phyloP scores from a whole-genome alignment of 169 alveolate genomes.

The Babesia ovata region DNA sequence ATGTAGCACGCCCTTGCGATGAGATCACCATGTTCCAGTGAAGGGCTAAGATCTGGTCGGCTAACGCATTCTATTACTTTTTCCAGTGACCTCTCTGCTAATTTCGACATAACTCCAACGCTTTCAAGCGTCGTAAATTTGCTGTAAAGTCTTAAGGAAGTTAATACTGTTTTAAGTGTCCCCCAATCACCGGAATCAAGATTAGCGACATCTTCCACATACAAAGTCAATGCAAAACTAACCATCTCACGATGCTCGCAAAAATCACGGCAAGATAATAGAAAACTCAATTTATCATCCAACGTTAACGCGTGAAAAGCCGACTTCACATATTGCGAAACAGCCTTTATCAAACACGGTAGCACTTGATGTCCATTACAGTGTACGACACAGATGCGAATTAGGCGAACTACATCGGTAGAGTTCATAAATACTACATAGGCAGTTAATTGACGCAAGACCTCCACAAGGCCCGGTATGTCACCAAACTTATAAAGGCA shows the following conservation, averaged over 20 bases:
- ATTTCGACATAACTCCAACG: neutral
- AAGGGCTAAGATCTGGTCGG: neutral
- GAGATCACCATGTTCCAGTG: neutral
- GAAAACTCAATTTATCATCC: slow-evolving; percentile 19
- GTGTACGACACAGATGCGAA: slow-evolving; percentile 11
- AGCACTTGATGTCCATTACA: neutral
- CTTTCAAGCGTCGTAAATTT: neutral
- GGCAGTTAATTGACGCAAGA: slow-evolving; percentile 10
- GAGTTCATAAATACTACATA: slow-evolving; percentile 35
- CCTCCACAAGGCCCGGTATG: slow-evolving; percentile 8
- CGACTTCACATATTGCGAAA: neutral
- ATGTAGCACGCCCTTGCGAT: neutral
- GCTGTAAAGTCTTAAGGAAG: slow-evolving; percentile 14
- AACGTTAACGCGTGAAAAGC: neutral
- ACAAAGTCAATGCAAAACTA: neutral
- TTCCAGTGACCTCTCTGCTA: neutral
- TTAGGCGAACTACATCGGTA: neutral
- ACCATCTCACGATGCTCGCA: neutral
- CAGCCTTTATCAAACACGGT: neutral
- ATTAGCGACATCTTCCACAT: neutral
- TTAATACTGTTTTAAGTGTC: slow-evolving; percentile 5
- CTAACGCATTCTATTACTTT: neutral
- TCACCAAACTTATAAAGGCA: slow-evolving; percentile 29
- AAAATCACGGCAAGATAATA: neutral
- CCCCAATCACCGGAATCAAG: neutral